Conservation (phyloP, 495 filamentous ascomycete genomes). For the Penicillium salamii region DNA sequence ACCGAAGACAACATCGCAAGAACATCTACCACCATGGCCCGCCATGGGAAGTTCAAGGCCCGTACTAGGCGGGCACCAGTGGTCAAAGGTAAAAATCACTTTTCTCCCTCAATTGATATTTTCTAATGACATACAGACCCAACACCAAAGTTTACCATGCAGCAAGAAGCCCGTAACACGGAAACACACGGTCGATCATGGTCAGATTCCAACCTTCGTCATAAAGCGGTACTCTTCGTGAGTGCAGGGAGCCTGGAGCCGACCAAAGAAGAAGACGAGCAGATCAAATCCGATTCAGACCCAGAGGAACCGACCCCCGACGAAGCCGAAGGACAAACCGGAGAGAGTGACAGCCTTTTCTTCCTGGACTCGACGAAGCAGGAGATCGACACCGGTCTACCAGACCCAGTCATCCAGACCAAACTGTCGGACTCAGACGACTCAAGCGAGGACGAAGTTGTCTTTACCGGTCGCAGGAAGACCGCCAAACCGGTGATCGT, state of each 20-base stretch:
- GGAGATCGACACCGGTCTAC: constrained; percentile 12
- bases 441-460: constrained; percentile 45
- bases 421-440: constrained; percentile 13
- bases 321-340: neutral
- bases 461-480: constrained; percentile 36
- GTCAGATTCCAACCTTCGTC: constrained; percentile 38
- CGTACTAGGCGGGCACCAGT: constrained; percentile 15
- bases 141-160: constrained; percentile 54
- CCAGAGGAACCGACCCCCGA: constrained; percentile 1
- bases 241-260: constrained; percentile 61
- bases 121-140: constrained; percentile 5
- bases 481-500: constrained; percentile 12
- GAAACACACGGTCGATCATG: constrained; percentile 51
- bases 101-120: neutral
- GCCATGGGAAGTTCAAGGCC: constrained; percentile 28
- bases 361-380: constrained; percentile 24
- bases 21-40: constrained; percentile 18
- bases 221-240: constrained; percentile 68
- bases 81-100: neutral
- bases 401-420: constrained; percentile 9
- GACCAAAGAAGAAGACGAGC: constrained; percentile 12
- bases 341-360: constrained; percentile 13
- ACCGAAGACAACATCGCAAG: neutral
- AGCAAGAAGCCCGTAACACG: constrained; percentile 76
- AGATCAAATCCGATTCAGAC: neutral